phyloP scores from a whole-genome alignment of 108 stramenopile species.

The Chaetoceros muelleri region DNA sequence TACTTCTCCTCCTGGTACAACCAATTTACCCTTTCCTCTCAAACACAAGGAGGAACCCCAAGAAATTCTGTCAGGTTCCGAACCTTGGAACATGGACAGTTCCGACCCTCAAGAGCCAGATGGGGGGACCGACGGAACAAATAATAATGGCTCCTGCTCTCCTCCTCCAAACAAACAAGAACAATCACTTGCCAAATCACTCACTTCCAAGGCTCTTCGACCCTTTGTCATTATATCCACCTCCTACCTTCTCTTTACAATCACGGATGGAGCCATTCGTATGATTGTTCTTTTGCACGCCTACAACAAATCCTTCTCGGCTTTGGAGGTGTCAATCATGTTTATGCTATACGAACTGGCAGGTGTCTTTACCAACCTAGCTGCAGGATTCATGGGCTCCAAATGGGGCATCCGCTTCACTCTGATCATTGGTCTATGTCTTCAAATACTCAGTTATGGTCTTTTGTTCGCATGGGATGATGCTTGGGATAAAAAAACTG shows the following conservation, averaged over 20 bases:
- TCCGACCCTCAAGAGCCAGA: too few relatives aligned
- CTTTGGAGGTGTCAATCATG: constrained; percentile 87
- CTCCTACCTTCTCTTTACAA: constrained; percentile 84
- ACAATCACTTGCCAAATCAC: background rate
- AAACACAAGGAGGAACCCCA: too few relatives aligned
- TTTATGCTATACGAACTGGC: constrained; percentile 91
- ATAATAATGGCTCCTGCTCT: too few relatives aligned
- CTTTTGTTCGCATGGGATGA: constrained; percentile 75
- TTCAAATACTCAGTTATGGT: constrained; percentile 67
- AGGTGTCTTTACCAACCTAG: constrained; percentile 89
- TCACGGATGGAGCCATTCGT: constrained; percentile 92
- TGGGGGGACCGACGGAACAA: too few relatives aligned
- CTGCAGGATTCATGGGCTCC: constrained; percentile 80
- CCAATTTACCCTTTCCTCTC: too few relatives aligned
- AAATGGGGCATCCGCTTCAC: constrained; percentile 83
- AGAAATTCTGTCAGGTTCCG: too few relatives aligned
- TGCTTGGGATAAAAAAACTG: constrained; percentile 45
- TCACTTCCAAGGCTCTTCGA: constrained; percentile 36
- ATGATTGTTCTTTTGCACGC: constrained; percentile 91
- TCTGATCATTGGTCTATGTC: constrained; percentile 50
- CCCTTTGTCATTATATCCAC: constrained; percentile 86
- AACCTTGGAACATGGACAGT: too few relatives aligned
- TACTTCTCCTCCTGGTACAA: too few relatives aligned
- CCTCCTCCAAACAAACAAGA: background rate
- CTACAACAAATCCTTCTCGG: constrained; percentile 84